Conservation (phyloP, 371 early-diverging fungal genomes). For the Nematocida major region DNA sequence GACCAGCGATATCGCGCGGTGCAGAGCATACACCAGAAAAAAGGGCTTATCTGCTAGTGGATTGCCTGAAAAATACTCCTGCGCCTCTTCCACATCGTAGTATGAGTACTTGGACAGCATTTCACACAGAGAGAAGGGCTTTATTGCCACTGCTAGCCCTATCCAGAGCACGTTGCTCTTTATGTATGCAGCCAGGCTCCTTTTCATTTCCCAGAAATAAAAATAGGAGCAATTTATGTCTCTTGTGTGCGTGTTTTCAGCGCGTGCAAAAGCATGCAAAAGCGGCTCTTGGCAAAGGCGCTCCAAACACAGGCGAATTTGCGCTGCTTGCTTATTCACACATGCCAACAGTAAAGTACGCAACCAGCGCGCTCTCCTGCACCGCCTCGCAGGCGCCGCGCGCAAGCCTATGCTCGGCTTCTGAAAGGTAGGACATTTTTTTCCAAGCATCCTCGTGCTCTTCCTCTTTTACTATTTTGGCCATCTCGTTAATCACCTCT, state of each 20-base stretch:
- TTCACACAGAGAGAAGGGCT: background rate
- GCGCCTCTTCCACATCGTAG: constrained; percentile 20
- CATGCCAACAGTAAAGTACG: constrained; percentile 44
- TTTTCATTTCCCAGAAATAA: too few species aligned
- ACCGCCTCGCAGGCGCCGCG: constrained; percentile 61
- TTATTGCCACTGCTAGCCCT: background rate
- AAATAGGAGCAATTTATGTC: too few species aligned
- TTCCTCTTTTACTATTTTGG: constrained; percentile 38
- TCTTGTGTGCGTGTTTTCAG: too few species aligned
- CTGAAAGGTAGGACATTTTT: constrained; percentile 54
- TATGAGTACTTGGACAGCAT: constrained; percentile 14
- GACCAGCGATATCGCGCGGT: background rate
- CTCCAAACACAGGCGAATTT: too few species aligned
- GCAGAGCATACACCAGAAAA: background rate
- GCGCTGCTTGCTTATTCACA: background rate
- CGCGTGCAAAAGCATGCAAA: too few species aligned
- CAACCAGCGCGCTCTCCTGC: constrained; percentile 57
- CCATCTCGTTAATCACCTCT: constrained; percentile 40
- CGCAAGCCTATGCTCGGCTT: constrained; percentile 56
- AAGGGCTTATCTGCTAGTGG: constrained; percentile 18
- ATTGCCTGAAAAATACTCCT: constrained; percentile 26
- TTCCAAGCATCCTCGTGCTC: constrained; percentile 40
- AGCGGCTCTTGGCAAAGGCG: too few species aligned
- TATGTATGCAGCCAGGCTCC: background rate
- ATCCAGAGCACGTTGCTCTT: background rate